Evolutionary conservation across 169 alveolate genomes (phyloP).

Genomic region (Theileria luwenshuni): DNA sequence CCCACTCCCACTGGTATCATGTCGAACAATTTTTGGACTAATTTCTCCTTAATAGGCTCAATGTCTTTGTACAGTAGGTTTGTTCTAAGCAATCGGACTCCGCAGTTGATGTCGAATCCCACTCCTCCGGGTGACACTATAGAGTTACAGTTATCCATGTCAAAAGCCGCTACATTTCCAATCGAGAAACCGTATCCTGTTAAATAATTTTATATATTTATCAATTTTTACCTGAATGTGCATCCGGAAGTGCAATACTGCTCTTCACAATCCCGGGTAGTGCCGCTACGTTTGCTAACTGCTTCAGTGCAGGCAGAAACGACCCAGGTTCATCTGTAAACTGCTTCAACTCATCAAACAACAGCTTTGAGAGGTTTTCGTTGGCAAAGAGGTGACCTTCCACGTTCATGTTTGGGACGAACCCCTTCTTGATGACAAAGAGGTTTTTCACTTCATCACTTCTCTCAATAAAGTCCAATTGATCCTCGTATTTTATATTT

Average conservation of each 20-base stretch:
- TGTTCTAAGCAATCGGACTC: slow-evolving; percentile 82
- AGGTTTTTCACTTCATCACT: slow-evolving; percentile 43
- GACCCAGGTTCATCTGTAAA: slow-evolving; percentile 68
- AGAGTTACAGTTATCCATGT: slow-evolving; percentile 76
- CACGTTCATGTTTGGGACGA: slow-evolving; percentile 84
- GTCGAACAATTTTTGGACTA: slow-evolving; percentile 83
- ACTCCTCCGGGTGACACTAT: slow-evolving; percentile 91
- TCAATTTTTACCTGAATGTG: slow-evolving; percentile 73
- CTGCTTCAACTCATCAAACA: slow-evolving; percentile 77
- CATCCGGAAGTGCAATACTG: slow-evolving; percentile 85
- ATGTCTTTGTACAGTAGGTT: slow-evolving; percentile 70
- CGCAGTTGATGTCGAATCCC: slow-evolving; percentile 90
- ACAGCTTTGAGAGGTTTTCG: slow-evolving; percentile 66
- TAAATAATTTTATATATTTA: background rate
- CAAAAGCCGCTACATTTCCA: slow-evolving; percentile 91
- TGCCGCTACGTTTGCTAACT: slow-evolving; percentile 87
- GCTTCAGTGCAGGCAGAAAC: slow-evolving; percentile 87
- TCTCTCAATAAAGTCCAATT: slow-evolving; percentile 30
- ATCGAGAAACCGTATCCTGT: slow-evolving; percentile 88
- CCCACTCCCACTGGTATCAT: slow-evolving; percentile 91
- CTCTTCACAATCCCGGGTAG: slow-evolving; percentile 86
- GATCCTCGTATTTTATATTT: slow-evolving; percentile 23
- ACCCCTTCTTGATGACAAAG: slow-evolving; percentile 75
- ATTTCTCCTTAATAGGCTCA: slow-evolving; percentile 72
- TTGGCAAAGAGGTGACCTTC: slow-evolving; percentile 81